Percentiles rank a stretch among this genome's conserved stretches.
phyloP scores from a whole-genome alignment of 495 filamentous ascomycete genomes.

The Aspergillus cristatus region DNA sequence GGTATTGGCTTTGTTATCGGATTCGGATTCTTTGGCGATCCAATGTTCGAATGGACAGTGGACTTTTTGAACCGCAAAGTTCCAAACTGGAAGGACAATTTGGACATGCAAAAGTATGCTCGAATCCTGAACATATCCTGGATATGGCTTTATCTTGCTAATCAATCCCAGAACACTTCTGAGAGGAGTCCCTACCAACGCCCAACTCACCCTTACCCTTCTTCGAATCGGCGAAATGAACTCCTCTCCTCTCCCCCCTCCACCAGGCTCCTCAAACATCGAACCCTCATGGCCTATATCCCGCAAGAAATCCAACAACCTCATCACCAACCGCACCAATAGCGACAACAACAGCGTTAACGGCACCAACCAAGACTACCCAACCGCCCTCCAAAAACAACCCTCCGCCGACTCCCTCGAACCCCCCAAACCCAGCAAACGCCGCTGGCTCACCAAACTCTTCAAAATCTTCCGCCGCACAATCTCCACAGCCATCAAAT shows the following conservation, averaged over 20 bases:
- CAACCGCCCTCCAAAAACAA: not conserved
- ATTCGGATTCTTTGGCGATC: constrained; percentile 73
- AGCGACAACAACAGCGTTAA: not conserved
- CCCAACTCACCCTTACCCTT: constrained; percentile 73
- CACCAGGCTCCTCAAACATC: constrained; percentile 47
- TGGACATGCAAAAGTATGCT: constrained; percentile 58
- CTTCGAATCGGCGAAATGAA: constrained; percentile 78
- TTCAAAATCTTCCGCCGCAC: constrained; percentile 60
- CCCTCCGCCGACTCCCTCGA: not conserved
- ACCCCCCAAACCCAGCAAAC: not conserved
- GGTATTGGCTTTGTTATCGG: constrained; percentile 51
- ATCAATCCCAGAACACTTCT: constrained; percentile 51
- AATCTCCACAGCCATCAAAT: constrained; percentile 55
- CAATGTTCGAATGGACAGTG: constrained; percentile 53
- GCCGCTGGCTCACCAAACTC: constrained; percentile 39
- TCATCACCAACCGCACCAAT: constrained; percentile 7
- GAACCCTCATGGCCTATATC: constrained; percentile 38
- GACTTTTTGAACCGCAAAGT: constrained; percentile 54
- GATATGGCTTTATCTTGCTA: constrained; percentile 2
- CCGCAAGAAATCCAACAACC: constrained; percentile 27
- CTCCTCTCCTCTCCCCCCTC: constrained; percentile 69
- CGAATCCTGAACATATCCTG: not conserved
- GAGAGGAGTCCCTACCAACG: constrained; percentile 78
- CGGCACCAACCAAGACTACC: not conserved
- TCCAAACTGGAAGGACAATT: constrained; percentile 67